Conservation (phyloP, 1,284 basidiomycete genomes). For the Meripilus lineatus region DNA sequence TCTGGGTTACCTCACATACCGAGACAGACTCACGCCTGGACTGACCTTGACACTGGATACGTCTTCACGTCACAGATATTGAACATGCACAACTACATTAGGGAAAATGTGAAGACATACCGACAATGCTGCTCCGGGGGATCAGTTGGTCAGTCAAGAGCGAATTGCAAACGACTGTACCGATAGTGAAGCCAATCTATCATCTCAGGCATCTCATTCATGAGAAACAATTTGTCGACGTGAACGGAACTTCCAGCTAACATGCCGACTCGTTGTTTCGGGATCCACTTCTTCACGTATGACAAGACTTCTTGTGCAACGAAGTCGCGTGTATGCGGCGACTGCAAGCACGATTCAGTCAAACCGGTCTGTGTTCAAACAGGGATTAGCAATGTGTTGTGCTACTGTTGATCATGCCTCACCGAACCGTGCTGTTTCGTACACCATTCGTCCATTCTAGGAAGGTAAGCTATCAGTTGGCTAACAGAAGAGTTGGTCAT, state of each 20-base stretch:
- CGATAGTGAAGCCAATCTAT: constrained; percentile 76
- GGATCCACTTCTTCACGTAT: constrained; percentile 76
- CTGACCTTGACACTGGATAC: too few species aligned
- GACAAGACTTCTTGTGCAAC: constrained; percentile 54
- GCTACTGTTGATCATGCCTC: constrained; percentile 16
- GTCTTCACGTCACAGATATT: too few species aligned
- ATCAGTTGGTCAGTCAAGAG: constrained; percentile 12
- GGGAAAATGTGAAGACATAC: constrained; percentile 10
- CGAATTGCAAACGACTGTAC: constrained; percentile 30
- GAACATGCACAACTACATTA: too few species aligned
- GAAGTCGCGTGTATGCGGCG: constrained; percentile 48
- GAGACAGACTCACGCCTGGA: too few species aligned
- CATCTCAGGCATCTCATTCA: constrained; percentile 71
- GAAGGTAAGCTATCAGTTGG: not conserved
- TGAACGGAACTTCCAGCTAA: constrained; percentile 83
- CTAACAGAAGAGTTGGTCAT: not conserved
- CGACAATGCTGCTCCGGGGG: constrained; percentile 17
- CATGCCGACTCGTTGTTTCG: constrained; percentile 52
- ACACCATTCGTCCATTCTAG: constrained; percentile 78
- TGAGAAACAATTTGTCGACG: constrained; percentile 68
- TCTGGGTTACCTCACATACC: too few species aligned
- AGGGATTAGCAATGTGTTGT: not conserved
- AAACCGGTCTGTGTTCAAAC: constrained; percentile 61
- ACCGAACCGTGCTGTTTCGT: constrained; percentile 66
- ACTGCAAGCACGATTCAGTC: constrained; percentile 62